A percentile compares a stretch with the other conserved stretches of the same genome.
Evolutionary conservation across 441 rosid species (phyloP).

Genomic region (Syzygium syzygioides): DNA sequence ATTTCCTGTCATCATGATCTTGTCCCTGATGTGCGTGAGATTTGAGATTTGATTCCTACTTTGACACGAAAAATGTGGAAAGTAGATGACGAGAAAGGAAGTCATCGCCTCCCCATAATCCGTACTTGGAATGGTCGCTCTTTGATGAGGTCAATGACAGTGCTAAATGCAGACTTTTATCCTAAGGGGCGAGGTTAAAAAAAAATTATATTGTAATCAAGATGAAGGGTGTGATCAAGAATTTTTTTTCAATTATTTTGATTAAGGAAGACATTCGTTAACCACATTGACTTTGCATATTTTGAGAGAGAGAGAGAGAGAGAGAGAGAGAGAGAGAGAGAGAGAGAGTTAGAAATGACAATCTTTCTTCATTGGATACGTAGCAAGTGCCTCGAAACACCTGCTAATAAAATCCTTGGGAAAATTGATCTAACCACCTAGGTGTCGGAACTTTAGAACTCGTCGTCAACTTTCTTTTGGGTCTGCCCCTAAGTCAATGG

Average conservation of each 20-base stretch:
- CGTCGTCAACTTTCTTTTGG: not conserved
- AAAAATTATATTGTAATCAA: too few species aligned
- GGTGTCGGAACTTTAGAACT: not conserved
- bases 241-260: not conserved
- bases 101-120: not conserved
- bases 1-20: not conserved
- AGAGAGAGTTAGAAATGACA: not conserved
- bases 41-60: not conserved
- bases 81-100: not conserved
- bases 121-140: not conserved
- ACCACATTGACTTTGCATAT: not conserved
- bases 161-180: not conserved
- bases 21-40: not conserved
- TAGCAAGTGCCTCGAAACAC: not conserved
- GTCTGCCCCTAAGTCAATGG: fast-evolving
- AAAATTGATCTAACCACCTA: not conserved
- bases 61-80: not conserved
- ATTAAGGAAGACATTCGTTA: not conserved
- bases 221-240: too few species aligned
- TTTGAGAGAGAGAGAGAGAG: not conserved
- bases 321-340: not conserved
- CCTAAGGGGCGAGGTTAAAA: too few species aligned
- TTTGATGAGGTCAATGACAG: not conserved
- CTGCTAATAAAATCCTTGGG: not conserved
- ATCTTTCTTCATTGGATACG: not conserved